These are phyloP conservation scores for Linnemannia exigua DNA, from an alignment of 192 early-diverging fungal genomes.

Conservation along the genomic window DNA sequence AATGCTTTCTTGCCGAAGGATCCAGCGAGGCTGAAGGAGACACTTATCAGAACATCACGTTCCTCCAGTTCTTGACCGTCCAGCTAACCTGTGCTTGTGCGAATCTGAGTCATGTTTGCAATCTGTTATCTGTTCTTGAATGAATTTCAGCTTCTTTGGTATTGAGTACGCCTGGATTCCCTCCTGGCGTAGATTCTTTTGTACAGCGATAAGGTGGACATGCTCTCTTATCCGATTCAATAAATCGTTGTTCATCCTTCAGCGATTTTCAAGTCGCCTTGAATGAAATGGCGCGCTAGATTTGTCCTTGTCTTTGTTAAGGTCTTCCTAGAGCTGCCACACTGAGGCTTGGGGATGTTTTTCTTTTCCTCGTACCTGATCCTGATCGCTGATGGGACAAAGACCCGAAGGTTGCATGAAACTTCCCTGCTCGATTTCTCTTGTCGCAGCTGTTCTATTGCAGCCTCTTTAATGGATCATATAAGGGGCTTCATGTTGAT, in stretches of 20 bases:
- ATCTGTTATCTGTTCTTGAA: not conserved
- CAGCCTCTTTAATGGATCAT: not conserved
- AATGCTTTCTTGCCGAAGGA: conserved; percentile 16
- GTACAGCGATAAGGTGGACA: not conserved
- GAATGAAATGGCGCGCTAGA: conserved; percentile 1
- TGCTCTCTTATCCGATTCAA: conserved; percentile 13
- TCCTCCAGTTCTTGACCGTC: conserved; percentile 40
- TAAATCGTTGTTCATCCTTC: conserved; percentile 3
- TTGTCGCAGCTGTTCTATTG: not conserved
- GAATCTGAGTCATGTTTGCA: not conserved
- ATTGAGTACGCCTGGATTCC: not conserved
- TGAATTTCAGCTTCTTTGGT: too few species aligned
- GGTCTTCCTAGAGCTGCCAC: not conserved
- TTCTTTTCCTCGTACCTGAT: conserved; percentile 16
- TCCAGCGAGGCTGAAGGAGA: conserved; percentile 10
- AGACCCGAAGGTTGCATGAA: conserved; percentile 1
- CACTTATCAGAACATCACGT: conserved; percentile 24
- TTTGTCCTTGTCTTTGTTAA: not conserved
- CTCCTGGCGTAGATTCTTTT: not conserved
- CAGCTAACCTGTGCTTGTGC: conserved; percentile 9
- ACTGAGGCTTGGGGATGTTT: conserved; percentile 18
- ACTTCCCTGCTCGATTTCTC: conserved; percentile 17
- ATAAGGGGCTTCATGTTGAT: too few species aligned
- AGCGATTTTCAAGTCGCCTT: conserved; percentile 16
- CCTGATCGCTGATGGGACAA: not conserved